phyloP scores from a whole-genome alignment of 2,329 filamentous ascomycete species.

The Neonectria coccinea region DNA sequence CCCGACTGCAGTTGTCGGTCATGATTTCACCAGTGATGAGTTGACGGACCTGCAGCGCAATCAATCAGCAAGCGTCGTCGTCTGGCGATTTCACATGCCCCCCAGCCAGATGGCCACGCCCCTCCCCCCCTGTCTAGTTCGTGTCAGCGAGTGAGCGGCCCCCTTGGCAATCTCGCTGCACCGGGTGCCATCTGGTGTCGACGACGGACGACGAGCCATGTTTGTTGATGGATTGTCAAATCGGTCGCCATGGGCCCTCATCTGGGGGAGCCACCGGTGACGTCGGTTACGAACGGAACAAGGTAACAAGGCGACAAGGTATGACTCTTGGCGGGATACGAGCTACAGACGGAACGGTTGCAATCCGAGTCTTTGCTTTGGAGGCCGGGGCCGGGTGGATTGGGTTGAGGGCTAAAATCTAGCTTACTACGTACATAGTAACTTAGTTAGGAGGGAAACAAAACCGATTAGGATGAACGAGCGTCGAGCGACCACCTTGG shows the following conservation, averaged over 20 bases:
- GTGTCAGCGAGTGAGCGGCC: conserved; percentile 34
- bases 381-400: conserved; percentile 9
- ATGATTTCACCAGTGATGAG: conserved; percentile 10
- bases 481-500: conserved; percentile 4
- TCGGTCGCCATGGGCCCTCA: conserved; percentile 12
- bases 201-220: conserved; percentile 19
- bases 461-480: conserved; percentile 24
- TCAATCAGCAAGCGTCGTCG: conserved; percentile 25
- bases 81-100: conserved; percentile 28
- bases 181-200: conserved; percentile 23
- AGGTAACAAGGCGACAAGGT: conserved; percentile 13
- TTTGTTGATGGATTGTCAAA: conserved; percentile 37
- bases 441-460: conserved; percentile 4
- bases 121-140: conserved; percentile 32
- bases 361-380: background rate
- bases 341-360: conserved; percentile 5
- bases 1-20: conserved; percentile 3
- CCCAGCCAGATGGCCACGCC: conserved; percentile 26
- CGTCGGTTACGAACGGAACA: conserved; percentile 26
- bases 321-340: conserved; percentile 28
- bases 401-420: conserved; percentile 3
- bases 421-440: background rate
- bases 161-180: conserved; percentile 38
- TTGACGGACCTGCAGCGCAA: conserved; percentile 19
- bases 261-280: conserved; percentile 28